These are phyloP conservation scores for Logfia minima DNA, from an alignment of 129 eudicot species.

Conservation along the genomic window DNA sequence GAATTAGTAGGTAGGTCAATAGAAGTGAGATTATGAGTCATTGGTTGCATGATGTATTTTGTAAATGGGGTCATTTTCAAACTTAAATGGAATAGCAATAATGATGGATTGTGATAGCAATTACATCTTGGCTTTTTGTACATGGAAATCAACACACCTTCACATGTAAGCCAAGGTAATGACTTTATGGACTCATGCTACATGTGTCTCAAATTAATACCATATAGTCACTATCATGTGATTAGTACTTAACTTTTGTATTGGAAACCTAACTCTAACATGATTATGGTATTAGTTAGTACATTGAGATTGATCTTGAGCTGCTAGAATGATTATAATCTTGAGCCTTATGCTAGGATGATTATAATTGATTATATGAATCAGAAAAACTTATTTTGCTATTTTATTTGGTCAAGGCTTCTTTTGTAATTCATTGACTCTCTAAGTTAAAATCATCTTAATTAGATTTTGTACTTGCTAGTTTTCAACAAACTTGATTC, in stretches of 20 bases:
- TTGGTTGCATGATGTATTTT: background rate
- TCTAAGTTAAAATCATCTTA: background rate
- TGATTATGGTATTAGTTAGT: too few species aligned
- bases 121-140: constrained; percentile 24
- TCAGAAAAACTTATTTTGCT: background rate
- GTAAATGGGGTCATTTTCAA: constrained; percentile 17
- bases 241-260: background rate
- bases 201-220: constrained; percentile 36
- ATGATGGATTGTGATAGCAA: constrained; percentile 38
- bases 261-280: constrained; percentile 18
- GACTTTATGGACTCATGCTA: constrained; percentile 40
- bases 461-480: too few species aligned
- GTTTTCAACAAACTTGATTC: too few species aligned
- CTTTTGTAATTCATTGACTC: background rate
- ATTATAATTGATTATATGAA: background rate
- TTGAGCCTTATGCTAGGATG: background rate
- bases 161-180: constrained; percentile 33
- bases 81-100: constrained; percentile 21
- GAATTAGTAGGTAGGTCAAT: background rate
- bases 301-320: too few species aligned
- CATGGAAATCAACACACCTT: constrained; percentile 42
- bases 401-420: background rate
- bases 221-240: background rate
- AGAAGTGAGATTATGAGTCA: background rate
- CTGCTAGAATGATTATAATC: too few species aligned